Evolutionary conservation across 441 rosid species (phyloP).

Genomic region (Corymbia citriodora): DNA sequence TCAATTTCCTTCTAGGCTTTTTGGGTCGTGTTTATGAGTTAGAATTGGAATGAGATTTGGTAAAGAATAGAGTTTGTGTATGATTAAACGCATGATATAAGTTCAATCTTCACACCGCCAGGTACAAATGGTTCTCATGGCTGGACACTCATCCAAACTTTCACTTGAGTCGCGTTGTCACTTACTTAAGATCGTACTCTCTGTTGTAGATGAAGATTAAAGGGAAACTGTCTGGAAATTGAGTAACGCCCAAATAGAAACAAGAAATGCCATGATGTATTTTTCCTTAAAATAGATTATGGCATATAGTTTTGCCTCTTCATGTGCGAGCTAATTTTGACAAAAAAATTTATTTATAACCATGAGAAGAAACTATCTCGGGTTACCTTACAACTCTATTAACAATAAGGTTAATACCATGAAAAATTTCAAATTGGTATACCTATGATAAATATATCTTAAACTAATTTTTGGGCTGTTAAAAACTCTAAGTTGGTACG

Average conservation of each 20-base stretch:
- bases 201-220: not conserved
- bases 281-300: not conserved
- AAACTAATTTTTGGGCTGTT: too few relatives aligned
- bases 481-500: too few relatives aligned
- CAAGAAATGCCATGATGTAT: not conserved
- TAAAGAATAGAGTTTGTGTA: not conserved
- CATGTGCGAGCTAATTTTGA: not conserved
- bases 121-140: not conserved
- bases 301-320: not conserved
- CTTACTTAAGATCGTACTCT: fast-evolving
- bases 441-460: too few relatives aligned
- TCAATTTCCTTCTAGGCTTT: not conserved
- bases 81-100: not conserved
- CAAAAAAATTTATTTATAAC: too few relatives aligned
- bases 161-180: fast-evolving
- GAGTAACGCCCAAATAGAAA: too few relatives aligned
- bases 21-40: not conserved
- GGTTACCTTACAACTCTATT: not conserved
- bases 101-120: not conserved
- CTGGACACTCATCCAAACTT: not conserved
- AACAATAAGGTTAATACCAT: too few relatives aligned
- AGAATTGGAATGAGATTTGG: not conserved
- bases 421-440: too few relatives aligned
- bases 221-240: too few relatives aligned
- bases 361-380: too few relatives aligned